phyloP scores from a whole-genome alignment of 2,329 filamentous ascomycete genomes.

The Cordyceps javanica region DNA sequence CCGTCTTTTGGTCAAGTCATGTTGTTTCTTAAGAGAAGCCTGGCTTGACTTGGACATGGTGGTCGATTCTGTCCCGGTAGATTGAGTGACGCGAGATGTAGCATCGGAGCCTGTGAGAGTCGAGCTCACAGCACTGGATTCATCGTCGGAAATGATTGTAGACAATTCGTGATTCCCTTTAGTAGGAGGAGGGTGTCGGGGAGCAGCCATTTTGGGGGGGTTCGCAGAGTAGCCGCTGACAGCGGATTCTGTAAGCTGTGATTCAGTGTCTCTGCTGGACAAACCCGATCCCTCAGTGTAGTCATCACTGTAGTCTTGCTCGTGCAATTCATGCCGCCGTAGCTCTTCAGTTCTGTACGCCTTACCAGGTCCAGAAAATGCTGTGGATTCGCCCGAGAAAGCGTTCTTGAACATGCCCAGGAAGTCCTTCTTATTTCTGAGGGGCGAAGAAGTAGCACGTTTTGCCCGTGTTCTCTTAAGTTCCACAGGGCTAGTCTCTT shows the following conservation, averaged over 20 bases:
- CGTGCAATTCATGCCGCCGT: conserved; percentile 23
- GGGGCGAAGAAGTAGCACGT: conserved; percentile 41
- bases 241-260: conserved; percentile 11
- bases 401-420: conserved; percentile 55
- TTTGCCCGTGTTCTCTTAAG: conserved; percentile 53
- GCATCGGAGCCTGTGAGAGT: conserved; percentile 37
- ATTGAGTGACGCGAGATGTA: conserved; percentile 40
- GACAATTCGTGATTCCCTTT: conserved; percentile 50
- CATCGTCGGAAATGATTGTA: conserved; percentile 50
- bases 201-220: conserved; percentile 25
- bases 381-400: conserved; percentile 55
- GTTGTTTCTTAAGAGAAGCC: conserved; percentile 32
- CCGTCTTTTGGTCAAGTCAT: conserved; percentile 59
- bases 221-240: background rate
- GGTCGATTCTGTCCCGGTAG: conserved; percentile 49
- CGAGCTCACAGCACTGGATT: conserved; percentile 31
- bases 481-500: conserved; percentile 27
- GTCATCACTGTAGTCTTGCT: conserved; percentile 20
- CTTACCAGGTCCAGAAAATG: conserved; percentile 37
- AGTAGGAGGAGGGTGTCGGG: conserved; percentile 42
- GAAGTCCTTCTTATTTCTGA: conserved; percentile 47
- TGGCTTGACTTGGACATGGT: conserved; percentile 41
- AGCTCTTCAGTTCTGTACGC: conserved; percentile 45
- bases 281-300: conserved; percentile 19
- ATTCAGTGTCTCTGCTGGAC: conserved; percentile 11